A percentile compares a stretch with the other conserved stretches of the same genome.
phyloP scores from a whole-genome alignment of 2,329 filamentous ascomycete species.

The Alternaria panax region DNA sequence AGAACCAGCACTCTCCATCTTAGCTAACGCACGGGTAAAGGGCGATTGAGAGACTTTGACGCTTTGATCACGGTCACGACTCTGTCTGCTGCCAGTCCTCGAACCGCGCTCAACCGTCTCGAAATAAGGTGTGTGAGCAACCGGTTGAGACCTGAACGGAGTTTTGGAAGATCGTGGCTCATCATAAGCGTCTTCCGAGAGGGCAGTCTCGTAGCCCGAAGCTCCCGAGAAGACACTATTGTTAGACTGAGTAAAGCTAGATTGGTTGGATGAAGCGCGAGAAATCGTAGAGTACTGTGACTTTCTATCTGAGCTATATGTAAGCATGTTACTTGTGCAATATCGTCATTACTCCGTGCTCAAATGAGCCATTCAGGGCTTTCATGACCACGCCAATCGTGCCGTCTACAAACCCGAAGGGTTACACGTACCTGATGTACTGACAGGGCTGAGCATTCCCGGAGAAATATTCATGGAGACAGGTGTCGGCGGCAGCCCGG shows the following conservation, averaged over 20 bases:
- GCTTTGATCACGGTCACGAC: slow-evolving; percentile 21
- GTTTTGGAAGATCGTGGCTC: slow-evolving; percentile 22
- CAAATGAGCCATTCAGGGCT: not conserved
- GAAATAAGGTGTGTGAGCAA: slow-evolving; percentile 11
- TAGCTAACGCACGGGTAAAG: slow-evolving; percentile 33
- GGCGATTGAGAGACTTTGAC: slow-evolving; percentile 26
- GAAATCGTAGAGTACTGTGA: slow-evolving; percentile 28
- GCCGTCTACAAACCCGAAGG: not conserved
- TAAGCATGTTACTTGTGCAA: slow-evolving; percentile 12
- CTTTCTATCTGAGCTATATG: slow-evolving; percentile 14
- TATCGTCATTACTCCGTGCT: not conserved
- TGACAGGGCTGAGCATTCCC: slow-evolving; percentile 7
- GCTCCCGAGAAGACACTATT: slow-evolving; percentile 30
- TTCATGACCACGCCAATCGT: not conserved
- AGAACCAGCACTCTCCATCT: slow-evolving; percentile 36
- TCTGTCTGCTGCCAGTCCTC: slow-evolving; percentile 30
- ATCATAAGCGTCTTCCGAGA: slow-evolving; percentile 24
- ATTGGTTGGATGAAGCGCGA: slow-evolving; percentile 27
- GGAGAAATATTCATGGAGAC: slow-evolving; percentile 2
- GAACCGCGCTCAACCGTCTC: slow-evolving; percentile 31
- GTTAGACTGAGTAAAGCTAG: slow-evolving; percentile 25
- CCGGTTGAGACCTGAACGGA: not conserved
- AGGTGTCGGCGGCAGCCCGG: slow-evolving; percentile 28
- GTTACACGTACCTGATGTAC: slow-evolving; percentile 29
- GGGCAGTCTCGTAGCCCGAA: slow-evolving; percentile 26